Conservation (phyloP, 2,329 filamentous ascomycete species). For the Aureobasidium sp. region DNA sequence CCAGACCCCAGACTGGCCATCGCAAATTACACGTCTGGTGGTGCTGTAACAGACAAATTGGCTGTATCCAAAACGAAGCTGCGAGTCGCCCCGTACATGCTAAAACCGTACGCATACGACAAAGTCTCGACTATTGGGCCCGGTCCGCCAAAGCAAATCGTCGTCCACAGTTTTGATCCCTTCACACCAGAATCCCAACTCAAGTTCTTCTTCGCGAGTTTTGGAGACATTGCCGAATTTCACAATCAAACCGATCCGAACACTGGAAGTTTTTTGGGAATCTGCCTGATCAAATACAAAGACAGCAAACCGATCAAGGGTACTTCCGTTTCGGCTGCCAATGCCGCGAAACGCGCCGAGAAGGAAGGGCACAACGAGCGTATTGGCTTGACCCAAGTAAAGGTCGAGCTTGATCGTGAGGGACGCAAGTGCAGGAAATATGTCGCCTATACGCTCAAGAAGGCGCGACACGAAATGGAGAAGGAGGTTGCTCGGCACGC, state of each 20-base stretch:
- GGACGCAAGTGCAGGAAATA: conserved; percentile 73
- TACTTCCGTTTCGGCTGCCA: conserved; percentile 59
- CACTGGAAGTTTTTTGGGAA: conserved; percentile 87
- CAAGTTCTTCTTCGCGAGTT: conserved; percentile 67
- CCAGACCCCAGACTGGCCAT: conserved; percentile 74
- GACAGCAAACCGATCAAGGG: conserved; percentile 55
- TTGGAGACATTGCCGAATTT: conserved; percentile 81
- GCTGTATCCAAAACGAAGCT: conserved; percentile 65
- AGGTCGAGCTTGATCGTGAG: conserved; percentile 83
- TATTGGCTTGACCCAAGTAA: conserved; percentile 69
- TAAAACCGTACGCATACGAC: conserved; percentile 78
- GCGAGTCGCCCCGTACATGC: conserved; percentile 66
- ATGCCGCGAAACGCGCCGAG: conserved; percentile 75
- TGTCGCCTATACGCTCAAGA: conserved; percentile 66
- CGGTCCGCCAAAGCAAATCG: conserved; percentile 80
- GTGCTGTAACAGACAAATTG: conserved; percentile 36
- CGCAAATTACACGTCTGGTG: conserved; percentile 50
- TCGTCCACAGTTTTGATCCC: conserved; percentile 95
- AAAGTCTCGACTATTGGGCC: conserved; percentile 76
- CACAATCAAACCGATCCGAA: conserved; percentile 93
- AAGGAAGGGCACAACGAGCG: conserved; percentile 69
- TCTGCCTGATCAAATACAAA: conserved; percentile 84
- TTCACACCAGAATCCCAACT: conserved; percentile 74
- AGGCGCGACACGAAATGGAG: conserved; percentile 56
- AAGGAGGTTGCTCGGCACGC: conserved; percentile 24